phyloP scores from a whole-genome alignment of 257 asterid species.

The Solanum phureja region DNA sequence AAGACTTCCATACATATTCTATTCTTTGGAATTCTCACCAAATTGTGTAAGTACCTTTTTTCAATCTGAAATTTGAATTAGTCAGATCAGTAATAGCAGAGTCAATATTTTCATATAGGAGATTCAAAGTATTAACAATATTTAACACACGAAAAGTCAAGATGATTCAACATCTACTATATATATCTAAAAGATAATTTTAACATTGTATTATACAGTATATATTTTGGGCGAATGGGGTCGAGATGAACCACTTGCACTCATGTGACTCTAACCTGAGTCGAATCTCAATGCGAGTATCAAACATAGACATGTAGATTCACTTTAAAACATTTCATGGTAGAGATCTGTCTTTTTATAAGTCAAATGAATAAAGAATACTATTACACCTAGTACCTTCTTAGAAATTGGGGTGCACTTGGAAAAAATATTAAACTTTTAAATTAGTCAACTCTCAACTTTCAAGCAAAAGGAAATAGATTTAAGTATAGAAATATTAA shows the following conservation, averaged over 20 bases:
- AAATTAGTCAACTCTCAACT: neutral
- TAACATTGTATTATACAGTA: too few species aligned
- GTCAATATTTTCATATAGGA: too few species aligned
- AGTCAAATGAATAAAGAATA: neutral
- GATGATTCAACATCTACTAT: too few species aligned
- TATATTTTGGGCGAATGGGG: neutral
- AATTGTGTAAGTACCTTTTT: constrained; percentile 40
- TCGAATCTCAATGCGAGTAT: neutral
- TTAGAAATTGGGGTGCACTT: neutral
- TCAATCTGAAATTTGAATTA: neutral
- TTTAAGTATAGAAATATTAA: too few species aligned
- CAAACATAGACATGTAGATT: neutral
- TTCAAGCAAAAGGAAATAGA: neutral
- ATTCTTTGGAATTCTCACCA: constrained; percentile 79
- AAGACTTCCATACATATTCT: constrained; percentile 70
- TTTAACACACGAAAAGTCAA: too few species aligned
- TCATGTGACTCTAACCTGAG: neutral
- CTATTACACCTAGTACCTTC: neutral
- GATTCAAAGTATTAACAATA: too few species aligned
- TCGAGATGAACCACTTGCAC: neutral
- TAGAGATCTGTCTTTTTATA: neutral
- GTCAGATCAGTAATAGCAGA: too few species aligned
- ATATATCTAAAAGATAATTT: too few species aligned
- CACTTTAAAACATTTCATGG: neutral
- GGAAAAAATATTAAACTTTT: neutral